Evolutionary conservation across 2,329 filamentous ascomycete species (phyloP).

Genomic region (Colletotrichum sp.): DNA sequence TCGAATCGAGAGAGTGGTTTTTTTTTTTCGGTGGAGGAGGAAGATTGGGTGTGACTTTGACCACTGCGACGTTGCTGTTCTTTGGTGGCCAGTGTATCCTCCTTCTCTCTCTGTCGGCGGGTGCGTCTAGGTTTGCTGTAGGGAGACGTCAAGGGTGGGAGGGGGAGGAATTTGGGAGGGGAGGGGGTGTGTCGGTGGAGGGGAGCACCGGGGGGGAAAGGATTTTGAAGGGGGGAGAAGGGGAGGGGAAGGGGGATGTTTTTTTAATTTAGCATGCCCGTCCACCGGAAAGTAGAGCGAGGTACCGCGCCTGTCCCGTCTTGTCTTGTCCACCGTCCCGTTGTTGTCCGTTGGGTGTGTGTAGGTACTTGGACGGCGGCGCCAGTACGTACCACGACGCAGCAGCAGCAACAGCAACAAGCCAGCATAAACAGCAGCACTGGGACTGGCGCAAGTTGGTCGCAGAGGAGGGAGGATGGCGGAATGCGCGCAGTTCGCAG

Average conservation of each 20-base stretch:
- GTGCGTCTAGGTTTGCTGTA: background rate
- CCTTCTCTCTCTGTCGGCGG: background rate
- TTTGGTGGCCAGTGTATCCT: background rate
- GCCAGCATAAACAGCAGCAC: background rate
- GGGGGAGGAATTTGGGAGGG: background rate
- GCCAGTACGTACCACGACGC: background rate
- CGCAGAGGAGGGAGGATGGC: background rate
- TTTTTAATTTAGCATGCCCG: conserved; percentile 1
- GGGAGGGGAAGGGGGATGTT: background rate
- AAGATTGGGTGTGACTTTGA: background rate
- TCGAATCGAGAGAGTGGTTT: background rate
- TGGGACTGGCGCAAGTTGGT: background rate
- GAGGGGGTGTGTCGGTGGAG: conserved; percentile 1
- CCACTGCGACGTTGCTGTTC: background rate
- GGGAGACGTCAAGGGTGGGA: background rate
- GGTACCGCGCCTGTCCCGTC: background rate
- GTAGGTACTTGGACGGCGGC: background rate
- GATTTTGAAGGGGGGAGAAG: background rate
- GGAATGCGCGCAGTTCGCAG: background rate
- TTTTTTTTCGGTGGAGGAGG: background rate
- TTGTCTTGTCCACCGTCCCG: background rate
- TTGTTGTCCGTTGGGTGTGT: background rate
- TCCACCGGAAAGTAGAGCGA: background rate
- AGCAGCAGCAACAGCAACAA: background rate
- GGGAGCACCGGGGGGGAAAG: background rate